phyloP scores from a whole-genome alignment of 78 protist genomes.

The Dictyostelium intermedium region DNA sequence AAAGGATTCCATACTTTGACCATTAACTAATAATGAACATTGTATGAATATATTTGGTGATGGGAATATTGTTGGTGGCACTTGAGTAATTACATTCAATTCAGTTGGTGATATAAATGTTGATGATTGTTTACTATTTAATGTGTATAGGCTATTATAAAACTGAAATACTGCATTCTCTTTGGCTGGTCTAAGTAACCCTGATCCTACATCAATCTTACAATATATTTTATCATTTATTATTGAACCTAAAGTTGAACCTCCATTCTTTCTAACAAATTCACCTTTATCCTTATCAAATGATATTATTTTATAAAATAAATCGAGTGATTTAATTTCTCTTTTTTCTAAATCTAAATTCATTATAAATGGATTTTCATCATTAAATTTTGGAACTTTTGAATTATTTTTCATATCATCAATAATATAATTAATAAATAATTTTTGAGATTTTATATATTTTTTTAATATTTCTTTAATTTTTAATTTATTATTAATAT shows the following conservation, averaged over 20 bases:
- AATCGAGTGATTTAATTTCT: not conserved
- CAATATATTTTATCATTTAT: not conserved
- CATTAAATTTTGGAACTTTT: not conserved
- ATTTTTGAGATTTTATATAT: no score
- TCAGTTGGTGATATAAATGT: not conserved
- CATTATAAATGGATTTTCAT: not conserved
- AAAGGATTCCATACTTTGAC: not conserved
- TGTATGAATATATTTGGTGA: not conserved
- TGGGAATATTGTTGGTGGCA: not conserved
- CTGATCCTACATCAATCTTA: not conserved
- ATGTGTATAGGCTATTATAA: not conserved
- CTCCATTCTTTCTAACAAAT: no score
- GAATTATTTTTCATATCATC: no score
- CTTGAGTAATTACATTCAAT: not conserved
- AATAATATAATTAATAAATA: no score
- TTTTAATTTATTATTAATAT: no score
- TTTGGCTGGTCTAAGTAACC: not conserved
- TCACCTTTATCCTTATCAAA: not conserved
- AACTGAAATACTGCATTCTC: not conserved
- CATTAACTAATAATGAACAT: not conserved
- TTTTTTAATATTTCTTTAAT: no score
- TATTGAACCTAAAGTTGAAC: not conserved
- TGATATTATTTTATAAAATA: not conserved
- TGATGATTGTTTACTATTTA: not conserved
- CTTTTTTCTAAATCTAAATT: not conserved